Conservation (phyloP, 176 grass and related monocot species). For the Musa itinerans region DNA sequence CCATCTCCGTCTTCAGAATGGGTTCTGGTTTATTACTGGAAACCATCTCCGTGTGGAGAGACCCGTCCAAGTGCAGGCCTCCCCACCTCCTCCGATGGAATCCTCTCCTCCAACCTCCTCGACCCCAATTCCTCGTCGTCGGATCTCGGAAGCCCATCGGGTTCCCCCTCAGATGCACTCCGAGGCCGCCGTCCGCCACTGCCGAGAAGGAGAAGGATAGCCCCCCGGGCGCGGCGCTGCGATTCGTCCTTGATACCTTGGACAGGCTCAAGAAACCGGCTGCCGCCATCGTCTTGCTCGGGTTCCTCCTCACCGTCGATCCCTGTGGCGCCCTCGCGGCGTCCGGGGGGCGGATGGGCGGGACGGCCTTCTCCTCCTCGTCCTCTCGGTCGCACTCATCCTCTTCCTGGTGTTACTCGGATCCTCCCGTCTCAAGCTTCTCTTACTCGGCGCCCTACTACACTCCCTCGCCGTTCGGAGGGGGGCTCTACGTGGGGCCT, state of each 20-base stretch:
- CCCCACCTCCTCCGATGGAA: not conserved
- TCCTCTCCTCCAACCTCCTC: not conserved
- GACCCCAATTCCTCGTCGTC: not conserved
- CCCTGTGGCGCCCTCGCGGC: slow-evolving; percentile 53
- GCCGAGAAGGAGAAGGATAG: not conserved
- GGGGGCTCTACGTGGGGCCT: slow-evolving; percentile 41
- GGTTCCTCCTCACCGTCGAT: slow-evolving; percentile 46
- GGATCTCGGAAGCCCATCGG: not conserved
- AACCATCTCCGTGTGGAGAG: not conserved
- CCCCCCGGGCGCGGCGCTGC: slow-evolving; percentile 22
- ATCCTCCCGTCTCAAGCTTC: not conserved
- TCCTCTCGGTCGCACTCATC: slow-evolving; percentile 27
- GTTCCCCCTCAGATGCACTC: not conserved
- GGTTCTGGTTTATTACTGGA: not conserved
- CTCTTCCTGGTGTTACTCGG: not conserved
- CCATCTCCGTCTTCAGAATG: not conserved
- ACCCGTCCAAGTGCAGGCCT: not conserved
- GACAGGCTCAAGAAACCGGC: slow-evolving; percentile 47
- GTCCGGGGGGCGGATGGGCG: slow-evolving; percentile 67
- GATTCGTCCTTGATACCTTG: slow-evolving; percentile 34
- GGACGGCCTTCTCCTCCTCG: slow-evolving; percentile 57
- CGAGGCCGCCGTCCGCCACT: not conserved
- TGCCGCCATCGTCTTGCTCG: slow-evolving; percentile 49
- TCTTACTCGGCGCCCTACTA: slow-evolving; percentile 9
- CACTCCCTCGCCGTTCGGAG: slow-evolving; percentile 50